These are phyloP conservation scores for Symbiotaphrina buchneri DNA, from an alignment of 495 filamentous ascomycete species.

Conservation along the genomic window DNA sequence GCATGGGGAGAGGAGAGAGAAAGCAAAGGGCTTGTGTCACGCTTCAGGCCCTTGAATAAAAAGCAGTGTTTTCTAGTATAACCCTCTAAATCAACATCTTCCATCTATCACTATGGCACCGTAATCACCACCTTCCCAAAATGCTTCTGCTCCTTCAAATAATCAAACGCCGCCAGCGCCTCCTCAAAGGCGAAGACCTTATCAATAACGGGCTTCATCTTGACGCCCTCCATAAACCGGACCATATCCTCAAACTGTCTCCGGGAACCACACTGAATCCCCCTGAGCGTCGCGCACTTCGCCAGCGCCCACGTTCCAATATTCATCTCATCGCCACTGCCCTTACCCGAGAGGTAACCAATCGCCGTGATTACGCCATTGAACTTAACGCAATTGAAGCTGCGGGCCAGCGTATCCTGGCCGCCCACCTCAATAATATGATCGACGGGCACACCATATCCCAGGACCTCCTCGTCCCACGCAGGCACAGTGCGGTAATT, in stretches of 20 bases:
- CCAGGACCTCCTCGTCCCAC: constrained; percentile 19
- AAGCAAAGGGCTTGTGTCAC: too few relatives aligned
- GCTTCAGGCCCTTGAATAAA: too few relatives aligned
- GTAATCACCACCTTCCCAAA: constrained; percentile 24
- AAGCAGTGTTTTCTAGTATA: too few relatives aligned
- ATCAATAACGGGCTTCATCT: too few relatives aligned
- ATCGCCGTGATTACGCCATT: constrained; percentile 21
- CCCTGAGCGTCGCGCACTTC: too few relatives aligned
- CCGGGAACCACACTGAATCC: too few relatives aligned
- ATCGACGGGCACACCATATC: constrained; percentile 15
- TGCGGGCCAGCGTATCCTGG: constrained; percentile 17
- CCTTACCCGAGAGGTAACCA: constrained; percentile 21
- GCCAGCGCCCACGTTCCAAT: constrained; percentile 16
- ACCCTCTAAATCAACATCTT: too few relatives aligned
- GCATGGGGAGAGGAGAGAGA: too few relatives aligned
- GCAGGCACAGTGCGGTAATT: constrained; percentile 20
- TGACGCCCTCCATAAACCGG: too few relatives aligned
- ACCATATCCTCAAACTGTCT: too few relatives aligned
- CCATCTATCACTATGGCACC: constrained; percentile 9
- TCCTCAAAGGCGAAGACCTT: too few relatives aligned
- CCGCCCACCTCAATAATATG: constrained; percentile 28
- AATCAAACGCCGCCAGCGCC: constrained; percentile 19
- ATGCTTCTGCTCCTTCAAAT: constrained; percentile 18
- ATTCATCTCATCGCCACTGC: constrained; percentile 19
- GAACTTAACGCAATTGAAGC: constrained; percentile 18